These are phyloP conservation scores for Dalbergia cultrata DNA, from an alignment of 306 rosid genomes.

Conservation along the genomic window DNA sequence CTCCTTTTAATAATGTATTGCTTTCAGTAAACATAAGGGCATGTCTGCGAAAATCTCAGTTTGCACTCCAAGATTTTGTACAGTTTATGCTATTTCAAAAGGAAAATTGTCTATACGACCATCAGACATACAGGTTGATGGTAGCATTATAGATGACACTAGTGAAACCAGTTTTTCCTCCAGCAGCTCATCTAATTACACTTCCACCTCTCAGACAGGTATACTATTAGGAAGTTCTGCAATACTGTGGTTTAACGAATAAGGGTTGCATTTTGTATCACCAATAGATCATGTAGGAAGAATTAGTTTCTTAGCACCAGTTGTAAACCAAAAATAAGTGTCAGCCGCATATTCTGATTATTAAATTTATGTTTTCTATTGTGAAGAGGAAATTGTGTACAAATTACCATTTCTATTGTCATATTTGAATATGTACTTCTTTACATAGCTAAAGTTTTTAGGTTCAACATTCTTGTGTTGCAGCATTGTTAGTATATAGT, in stretches of 20 bases:
- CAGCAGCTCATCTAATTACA: conserved; percentile 59
- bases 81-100: conserved; percentile 81
- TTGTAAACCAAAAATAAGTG: background rate
- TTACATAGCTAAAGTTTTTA: background rate
- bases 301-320: background rate
- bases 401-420: conserved; percentile 30
- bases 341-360: background rate
- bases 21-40: conserved; percentile 72
- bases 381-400: background rate
- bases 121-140: conserved; percentile 60
- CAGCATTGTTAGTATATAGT: conserved; percentile 18
- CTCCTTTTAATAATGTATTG: conserved; percentile 33
- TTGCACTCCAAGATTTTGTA: conserved; percentile 76
- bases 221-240: conserved; percentile 43
- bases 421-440: conserved; percentile 1
- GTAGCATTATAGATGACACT: conserved; percentile 57
- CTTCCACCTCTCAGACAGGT: conserved; percentile 78
- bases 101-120: conserved; percentile 79
- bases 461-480: conserved; percentile 9
- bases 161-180: conserved; percentile 73
- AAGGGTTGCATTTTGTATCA: conserved; percentile 11
- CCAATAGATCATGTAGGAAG: background rate
- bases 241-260: conserved; percentile 14
- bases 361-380: conserved; percentile 13
- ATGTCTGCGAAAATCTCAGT: conserved; percentile 75